phyloP scores from a whole-genome alignment of 441 rosid genomes.

The Populus tomentosa region DNA sequence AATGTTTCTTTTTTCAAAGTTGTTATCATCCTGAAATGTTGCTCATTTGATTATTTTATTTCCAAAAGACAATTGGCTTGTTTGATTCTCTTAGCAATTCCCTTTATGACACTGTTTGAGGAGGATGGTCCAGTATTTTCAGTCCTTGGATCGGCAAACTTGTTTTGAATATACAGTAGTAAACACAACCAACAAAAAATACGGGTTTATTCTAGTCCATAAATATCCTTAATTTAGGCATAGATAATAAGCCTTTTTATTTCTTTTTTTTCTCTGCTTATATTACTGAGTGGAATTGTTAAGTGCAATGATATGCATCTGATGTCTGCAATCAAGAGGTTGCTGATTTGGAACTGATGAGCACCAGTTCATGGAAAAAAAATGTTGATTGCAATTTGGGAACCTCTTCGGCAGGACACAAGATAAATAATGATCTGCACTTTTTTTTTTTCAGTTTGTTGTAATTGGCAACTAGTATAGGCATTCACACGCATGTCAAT shows the following conservation, averaged over 20 bases:
- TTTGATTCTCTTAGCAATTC: not conserved
- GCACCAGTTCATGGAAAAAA: too few species aligned
- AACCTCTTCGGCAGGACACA: not conserved
- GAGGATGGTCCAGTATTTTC: not conserved
- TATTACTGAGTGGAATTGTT: not conserved
- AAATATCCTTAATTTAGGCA: not conserved
- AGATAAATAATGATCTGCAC: not conserved
- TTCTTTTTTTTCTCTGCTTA: too few species aligned
- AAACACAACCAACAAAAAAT: not conserved
- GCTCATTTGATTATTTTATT: not conserved
- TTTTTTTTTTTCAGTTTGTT: not conserved
- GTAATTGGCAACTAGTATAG: not conserved
- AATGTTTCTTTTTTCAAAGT: not conserved
- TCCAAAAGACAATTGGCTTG: not conserved
- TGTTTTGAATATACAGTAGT: not conserved
- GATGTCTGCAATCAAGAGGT: not conserved
- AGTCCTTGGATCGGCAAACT: not conserved
- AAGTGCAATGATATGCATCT: not conserved
- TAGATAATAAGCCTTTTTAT: not conserved
- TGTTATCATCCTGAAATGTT: not conserved
- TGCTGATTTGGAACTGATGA: not conserved
- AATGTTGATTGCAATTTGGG: not conserved
- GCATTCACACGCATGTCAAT: not conserved
- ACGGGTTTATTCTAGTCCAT: not conserved
- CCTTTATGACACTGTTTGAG: not conserved